Percentiles rank a stretch among this genome's conserved stretches.
phyloP scores from a whole-genome alignment of 2,329 filamentous ascomycete genomes.

The Salinomyces thailandicus region DNA sequence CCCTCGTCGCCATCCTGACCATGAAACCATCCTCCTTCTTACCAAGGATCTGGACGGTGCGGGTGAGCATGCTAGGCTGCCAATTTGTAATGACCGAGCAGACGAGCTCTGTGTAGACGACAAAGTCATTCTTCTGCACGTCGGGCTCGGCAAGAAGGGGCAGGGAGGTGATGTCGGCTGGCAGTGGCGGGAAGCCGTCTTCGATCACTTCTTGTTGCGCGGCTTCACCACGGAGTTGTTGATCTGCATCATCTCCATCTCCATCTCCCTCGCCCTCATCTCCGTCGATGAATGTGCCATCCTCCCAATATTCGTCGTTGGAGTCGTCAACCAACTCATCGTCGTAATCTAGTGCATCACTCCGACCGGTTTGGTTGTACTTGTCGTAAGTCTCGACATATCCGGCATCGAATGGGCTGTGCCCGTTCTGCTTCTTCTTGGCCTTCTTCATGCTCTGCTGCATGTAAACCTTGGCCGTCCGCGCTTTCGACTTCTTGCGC shows the following conservation, averaged over 20 bases:
- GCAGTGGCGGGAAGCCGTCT: conserved; percentile 48
- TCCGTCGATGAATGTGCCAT: conserved; percentile 17
- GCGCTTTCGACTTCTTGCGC: conserved; percentile 31
- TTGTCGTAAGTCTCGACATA: conserved; percentile 30
- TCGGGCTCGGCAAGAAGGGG: conserved; percentile 40
- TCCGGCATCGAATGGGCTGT: conserved; percentile 32
- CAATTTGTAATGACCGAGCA: conserved; percentile 53
- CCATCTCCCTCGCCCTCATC: conserved; percentile 9
- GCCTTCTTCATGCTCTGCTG: conserved; percentile 31
- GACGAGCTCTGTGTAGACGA: conserved; percentile 57
- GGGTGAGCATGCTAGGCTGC: conserved; percentile 54
- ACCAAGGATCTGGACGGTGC: conserved; percentile 54
- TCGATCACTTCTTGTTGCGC: conserved; percentile 17
- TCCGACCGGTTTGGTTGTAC: conserved; percentile 24
- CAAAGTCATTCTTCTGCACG: conserved; percentile 49
- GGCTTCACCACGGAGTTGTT: conserved; percentile 21
- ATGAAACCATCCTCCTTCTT: conserved; percentile 38
- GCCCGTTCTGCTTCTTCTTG: conserved; percentile 41
- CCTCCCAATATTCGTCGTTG: conserved; percentile 20
- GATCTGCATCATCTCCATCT: conserved; percentile 19
- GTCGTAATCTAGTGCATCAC: conserved; percentile 33
- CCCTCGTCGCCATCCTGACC: conserved; percentile 57
- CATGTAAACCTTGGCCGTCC: conserved; percentile 26
- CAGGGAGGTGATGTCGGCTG: conserved; percentile 33
- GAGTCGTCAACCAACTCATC: conserved; percentile 27